Evolutionary conservation across 2,329 filamentous ascomycete genomes (phyloP).

Genomic region (Eutypella sp.): DNA sequence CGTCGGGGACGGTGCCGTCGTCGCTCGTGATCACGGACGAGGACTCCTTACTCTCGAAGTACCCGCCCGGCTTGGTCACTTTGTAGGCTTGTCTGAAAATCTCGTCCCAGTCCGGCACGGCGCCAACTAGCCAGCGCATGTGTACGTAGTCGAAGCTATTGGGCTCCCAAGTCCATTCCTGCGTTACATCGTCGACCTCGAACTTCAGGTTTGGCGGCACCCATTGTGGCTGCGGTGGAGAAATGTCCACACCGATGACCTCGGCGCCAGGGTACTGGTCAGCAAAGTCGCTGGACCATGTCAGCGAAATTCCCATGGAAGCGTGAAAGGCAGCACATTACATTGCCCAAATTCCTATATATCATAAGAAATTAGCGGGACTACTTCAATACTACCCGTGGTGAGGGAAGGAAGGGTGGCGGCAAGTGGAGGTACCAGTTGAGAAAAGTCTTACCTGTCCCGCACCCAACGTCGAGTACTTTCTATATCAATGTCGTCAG

Average conservation of each 20-base stretch:
- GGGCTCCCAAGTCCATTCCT: constrained; percentile 42
- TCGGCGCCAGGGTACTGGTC: constrained; percentile 27
- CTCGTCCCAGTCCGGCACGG: constrained; percentile 49
- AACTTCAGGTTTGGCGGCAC: constrained; percentile 31
- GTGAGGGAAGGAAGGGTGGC: not conserved
- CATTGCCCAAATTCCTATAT: constrained; percentile 26
- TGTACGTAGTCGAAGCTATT: constrained; percentile 58
- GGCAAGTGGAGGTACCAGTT: not conserved
- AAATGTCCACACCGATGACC: constrained; percentile 28
- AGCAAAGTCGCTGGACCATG: constrained; percentile 31
- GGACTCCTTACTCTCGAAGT: constrained; percentile 23
- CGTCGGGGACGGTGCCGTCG: constrained; percentile 20
- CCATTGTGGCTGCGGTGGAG: constrained; percentile 35
- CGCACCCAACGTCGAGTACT: constrained; percentile 25
- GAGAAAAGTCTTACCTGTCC: constrained; percentile 17
- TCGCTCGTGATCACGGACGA: constrained; percentile 21
- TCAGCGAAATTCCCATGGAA: constrained; percentile 1
- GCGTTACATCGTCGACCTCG: constrained; percentile 26
- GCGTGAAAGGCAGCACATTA: constrained; percentile 5
- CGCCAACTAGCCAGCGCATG: constrained; percentile 51
- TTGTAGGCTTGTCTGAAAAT: constrained; percentile 45
- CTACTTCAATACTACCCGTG: too few relatives aligned
- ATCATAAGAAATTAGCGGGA: not conserved
- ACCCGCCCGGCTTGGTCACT: constrained; percentile 50
- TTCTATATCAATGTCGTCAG: constrained; percentile 11